Conservation (phyloP, 495 filamentous ascomycete species). For the Filosporella fistucella region DNA sequence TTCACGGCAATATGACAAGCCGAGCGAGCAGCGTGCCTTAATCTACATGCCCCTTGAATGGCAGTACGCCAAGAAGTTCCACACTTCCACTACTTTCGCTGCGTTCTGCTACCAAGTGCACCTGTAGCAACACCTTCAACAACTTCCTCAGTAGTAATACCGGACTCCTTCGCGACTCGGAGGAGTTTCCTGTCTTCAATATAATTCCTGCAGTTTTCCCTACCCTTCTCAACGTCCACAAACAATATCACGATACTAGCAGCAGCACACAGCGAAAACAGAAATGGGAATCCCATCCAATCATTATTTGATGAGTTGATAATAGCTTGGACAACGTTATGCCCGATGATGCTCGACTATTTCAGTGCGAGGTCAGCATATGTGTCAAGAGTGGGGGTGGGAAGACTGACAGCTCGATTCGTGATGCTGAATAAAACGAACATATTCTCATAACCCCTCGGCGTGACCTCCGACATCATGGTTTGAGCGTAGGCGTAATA, state of each 20-base stretch:
- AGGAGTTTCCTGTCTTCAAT: conserved; percentile 32
- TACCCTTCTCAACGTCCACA: conserved; percentile 42
- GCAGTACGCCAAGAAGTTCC: too few species aligned
- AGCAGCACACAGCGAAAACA: conserved; percentile 37
- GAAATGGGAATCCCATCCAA: conserved; percentile 48
- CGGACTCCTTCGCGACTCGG: conserved; percentile 11
- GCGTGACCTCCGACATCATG: conserved; percentile 49
- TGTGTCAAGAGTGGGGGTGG: background rate
- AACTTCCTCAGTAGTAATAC: conserved; percentile 10
- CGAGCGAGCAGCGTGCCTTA: too few species aligned
- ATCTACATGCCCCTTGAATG: too few species aligned
- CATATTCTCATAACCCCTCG: conserved; percentile 47
- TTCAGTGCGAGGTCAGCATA: background rate
- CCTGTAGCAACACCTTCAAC: conserved; percentile 13
- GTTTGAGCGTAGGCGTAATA: conserved; percentile 51
- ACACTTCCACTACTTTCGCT: background rate
- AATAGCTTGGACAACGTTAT: conserved; percentile 45
- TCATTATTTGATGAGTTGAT: conserved; percentile 43
- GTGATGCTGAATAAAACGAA: conserved; percentile 49
- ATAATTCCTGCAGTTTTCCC: conserved; percentile 38
- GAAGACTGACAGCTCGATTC: conserved; percentile 38
- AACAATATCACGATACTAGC: conserved; percentile 40
- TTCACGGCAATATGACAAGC: too few species aligned
- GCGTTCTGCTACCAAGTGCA: background rate
- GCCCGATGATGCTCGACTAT: conserved; percentile 46